These are phyloP conservation scores for Myriosclerotinia curreyana DNA, from an alignment of 2,329 filamentous ascomycete species.

Conservation along the genomic window DNA sequence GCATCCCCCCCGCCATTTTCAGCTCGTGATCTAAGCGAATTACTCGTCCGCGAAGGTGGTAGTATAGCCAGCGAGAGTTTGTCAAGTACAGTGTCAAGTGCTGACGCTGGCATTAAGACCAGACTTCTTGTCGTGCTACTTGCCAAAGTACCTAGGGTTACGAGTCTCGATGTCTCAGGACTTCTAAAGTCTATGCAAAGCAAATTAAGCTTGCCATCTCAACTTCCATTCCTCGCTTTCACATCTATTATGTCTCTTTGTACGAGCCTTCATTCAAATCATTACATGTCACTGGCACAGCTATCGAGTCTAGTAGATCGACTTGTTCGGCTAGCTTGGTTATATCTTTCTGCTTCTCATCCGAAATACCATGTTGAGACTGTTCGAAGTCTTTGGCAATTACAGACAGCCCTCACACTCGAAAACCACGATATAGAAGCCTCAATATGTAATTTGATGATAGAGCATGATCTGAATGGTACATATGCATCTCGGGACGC, in stretches of 20 bases:
- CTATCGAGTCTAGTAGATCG: slow-evolving; percentile 62
- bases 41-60: slow-evolving; percentile 61
- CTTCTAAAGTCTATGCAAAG: slow-evolving; percentile 52
- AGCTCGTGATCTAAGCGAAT: slow-evolving; percentile 53
- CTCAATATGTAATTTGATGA: slow-evolving; percentile 67
- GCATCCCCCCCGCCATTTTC: slow-evolving; percentile 58
- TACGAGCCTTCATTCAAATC: slow-evolving; percentile 54
- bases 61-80: slow-evolving; percentile 50
- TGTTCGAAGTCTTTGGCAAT: slow-evolving; percentile 78
- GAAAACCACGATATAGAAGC: slow-evolving; percentile 75
- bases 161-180: slow-evolving; percentile 46
- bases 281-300: slow-evolving; percentile 51
- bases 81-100: slow-evolving; percentile 42
- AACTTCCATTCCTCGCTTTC: slow-evolving; percentile 53
- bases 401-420: slow-evolving; percentile 69
- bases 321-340: slow-evolving; percentile 73
- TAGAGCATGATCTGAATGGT: slow-evolving; percentile 50
- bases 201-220: slow-evolving; percentile 44
- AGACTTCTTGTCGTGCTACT: slow-evolving; percentile 58
- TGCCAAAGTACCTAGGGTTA: slow-evolving; percentile 49
- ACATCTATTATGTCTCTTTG: slow-evolving; percentile 58
- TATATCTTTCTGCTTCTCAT: slow-evolving; percentile 72
- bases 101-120: slow-evolving; percentile 55
- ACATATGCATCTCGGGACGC: slow-evolving; percentile 49
- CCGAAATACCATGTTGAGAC: slow-evolving; percentile 96